Conservation (phyloP, 352 stramenopile genomes). For the Phytophthora lateralis region DNA sequence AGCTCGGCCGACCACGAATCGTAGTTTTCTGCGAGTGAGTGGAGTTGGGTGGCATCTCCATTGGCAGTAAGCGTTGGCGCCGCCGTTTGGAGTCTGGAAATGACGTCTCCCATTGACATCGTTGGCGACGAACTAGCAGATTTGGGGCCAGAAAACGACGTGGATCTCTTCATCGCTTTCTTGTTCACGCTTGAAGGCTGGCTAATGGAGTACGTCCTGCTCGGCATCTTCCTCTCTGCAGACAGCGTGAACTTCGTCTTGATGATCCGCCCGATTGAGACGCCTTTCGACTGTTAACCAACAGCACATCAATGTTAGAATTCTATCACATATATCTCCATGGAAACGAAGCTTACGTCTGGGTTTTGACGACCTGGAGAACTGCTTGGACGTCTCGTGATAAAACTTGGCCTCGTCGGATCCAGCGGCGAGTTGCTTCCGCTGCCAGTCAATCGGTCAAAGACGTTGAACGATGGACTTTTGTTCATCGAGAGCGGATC, state of each 20-base stretch:
- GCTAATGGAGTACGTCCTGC: slow-evolving; percentile 25
- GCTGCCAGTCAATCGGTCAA: slow-evolving; percentile 45
- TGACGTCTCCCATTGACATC: slow-evolving; percentile 10
- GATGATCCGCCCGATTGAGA: slow-evolving; percentile 50
- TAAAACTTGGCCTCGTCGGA: slow-evolving; percentile 19
- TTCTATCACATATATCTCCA: neutral
- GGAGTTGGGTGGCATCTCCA: slow-evolving; percentile 16
- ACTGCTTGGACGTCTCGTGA: slow-evolving; percentile 30
- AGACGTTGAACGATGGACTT: slow-evolving; percentile 45
- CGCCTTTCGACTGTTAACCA: slow-evolving; percentile 20
- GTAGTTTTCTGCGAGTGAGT: slow-evolving; percentile 58
- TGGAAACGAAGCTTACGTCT: slow-evolving; percentile 23
- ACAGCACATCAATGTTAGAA: slow-evolving; percentile 12
- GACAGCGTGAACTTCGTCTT: slow-evolving; percentile 43
- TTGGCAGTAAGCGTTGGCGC: neutral
- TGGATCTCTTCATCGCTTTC: slow-evolving; percentile 23
- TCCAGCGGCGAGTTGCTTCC: slow-evolving; percentile 18
- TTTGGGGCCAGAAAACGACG: slow-evolving; percentile 33
- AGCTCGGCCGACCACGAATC: slow-evolving; percentile 56
- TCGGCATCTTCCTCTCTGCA: slow-evolving; percentile 22
- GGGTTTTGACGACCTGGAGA: slow-evolving; percentile 29
- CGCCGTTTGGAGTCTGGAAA: slow-evolving; percentile 9
- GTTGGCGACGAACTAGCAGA: slow-evolving; percentile 27
- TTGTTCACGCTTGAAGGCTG: slow-evolving; percentile 41
- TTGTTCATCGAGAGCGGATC: slow-evolving; percentile 50